Percentiles rank a stretch among this genome's conserved stretches.
Evolutionary conservation across 495 filamentous ascomycete genomes (phyloP).

Genomic region (Alectoria sarmentosa): DNA sequence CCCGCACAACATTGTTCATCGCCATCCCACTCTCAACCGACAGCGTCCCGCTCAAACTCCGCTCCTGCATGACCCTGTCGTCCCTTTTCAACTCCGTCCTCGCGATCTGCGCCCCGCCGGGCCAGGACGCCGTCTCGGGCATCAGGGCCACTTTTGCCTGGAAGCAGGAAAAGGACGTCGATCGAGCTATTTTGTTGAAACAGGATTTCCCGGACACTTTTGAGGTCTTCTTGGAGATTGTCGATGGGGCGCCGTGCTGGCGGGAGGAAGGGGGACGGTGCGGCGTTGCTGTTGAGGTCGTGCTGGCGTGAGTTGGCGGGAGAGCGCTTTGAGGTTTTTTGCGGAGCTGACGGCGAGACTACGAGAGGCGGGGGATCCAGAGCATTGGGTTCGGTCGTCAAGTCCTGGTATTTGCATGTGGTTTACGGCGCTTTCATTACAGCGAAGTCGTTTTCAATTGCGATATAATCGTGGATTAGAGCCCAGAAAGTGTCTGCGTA

Average conservation of each 20-base stretch:
- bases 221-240: neutral
- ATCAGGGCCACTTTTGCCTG: neutral
- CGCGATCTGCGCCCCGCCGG: neutral
- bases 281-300: slow-evolving; percentile 9
- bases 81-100: neutral
- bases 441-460: neutral
- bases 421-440: neutral
- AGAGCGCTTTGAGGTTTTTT: neutral
- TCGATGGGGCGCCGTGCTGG: slow-evolving; percentile 1
- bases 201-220: neutral
- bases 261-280: neutral
- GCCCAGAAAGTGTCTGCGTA: no score
- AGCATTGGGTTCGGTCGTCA: neutral
- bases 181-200: neutral
- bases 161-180: neutral
- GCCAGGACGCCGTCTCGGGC: neutral
- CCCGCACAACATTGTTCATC: slow-evolving; percentile 7
- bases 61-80: neutral
- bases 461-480: neutral
- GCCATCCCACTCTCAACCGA: slow-evolving; percentile 4
- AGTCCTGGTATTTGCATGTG: neutral
- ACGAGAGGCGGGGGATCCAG: neutral
- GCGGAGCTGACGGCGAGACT: neutral
- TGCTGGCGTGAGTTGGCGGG: neutral
- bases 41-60: slow-evolving; percentile 1